Conservation (phyloP, 768 basidiomycete species). For the Leccinellum luteum region DNA sequence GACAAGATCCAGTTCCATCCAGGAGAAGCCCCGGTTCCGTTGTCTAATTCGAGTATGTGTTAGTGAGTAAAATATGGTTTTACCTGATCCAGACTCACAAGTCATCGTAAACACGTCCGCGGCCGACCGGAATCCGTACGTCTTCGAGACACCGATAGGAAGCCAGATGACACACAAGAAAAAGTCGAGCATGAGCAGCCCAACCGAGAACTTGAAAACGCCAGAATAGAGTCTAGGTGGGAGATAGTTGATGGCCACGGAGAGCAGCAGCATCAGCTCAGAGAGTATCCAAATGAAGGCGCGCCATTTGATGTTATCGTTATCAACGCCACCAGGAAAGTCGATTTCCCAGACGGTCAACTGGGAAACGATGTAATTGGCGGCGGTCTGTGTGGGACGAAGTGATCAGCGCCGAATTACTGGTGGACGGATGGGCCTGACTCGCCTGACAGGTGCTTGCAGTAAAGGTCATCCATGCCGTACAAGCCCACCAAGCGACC, state of each 20-base stretch:
- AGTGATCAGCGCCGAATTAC: background rate
- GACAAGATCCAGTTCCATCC: constrained; percentile 93
- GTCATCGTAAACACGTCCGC: constrained; percentile 81
- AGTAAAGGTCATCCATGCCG: constrained; percentile 95
- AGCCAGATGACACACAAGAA: constrained; percentile 88
- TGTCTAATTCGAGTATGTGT: constrained; percentile 48
- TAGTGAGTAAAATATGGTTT: background rate
- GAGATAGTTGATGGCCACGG: constrained; percentile 83
- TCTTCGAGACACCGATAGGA: constrained; percentile 84
- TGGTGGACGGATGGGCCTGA: background rate
- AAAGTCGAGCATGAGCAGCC: constrained; percentile 81
- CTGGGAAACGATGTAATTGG: constrained; percentile 88
- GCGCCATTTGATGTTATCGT: constrained; percentile 79
- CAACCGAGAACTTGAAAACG: constrained; percentile 75
- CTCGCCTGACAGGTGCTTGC: constrained; percentile 85
- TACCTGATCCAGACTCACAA: constrained; percentile 50
- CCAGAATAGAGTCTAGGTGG: constrained; percentile 72
- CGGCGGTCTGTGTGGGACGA: constrained; percentile 60
- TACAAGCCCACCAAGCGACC: constrained; percentile 92
- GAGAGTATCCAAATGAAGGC: constrained; percentile 82
- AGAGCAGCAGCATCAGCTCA: constrained; percentile 64
- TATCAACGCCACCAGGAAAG: constrained; percentile 76
- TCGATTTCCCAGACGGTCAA: constrained; percentile 74
- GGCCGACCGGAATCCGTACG: constrained; percentile 85
- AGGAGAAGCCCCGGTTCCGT: constrained; percentile 82